Evolutionary conservation across 2,329 filamentous ascomycete species (phyloP).

Genomic region (Seiridium cupressi): DNA sequence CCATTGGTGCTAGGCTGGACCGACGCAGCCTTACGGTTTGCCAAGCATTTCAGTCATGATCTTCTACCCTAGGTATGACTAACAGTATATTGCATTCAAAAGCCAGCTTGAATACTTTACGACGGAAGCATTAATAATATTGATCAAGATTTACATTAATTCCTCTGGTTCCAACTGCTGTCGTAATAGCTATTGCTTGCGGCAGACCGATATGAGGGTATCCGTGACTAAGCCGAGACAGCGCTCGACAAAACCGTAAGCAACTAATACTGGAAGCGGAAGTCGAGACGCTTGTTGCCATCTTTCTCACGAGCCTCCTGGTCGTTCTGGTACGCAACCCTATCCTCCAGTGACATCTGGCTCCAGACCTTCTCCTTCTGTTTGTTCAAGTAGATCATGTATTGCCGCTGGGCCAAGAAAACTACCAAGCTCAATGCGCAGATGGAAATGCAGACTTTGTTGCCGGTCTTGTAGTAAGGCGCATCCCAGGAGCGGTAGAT

Average conservation of each 20-base stretch:
- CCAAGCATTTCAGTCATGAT: no score
- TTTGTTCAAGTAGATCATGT: constrained; percentile 43
- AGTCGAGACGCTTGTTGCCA: constrained; percentile 49
- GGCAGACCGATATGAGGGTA: neutral
- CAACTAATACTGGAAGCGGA: constrained; percentile 36
- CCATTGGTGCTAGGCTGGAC: no score
- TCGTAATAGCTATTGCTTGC: no score
- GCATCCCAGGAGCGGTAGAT: constrained; percentile 51
- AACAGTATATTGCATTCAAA: no score
- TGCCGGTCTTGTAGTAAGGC: constrained; percentile 56
- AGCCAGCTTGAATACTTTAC: no score
- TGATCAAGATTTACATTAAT: no score
- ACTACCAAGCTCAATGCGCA: constrained; percentile 44
- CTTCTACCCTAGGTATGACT: no score
- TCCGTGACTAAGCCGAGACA: neutral
- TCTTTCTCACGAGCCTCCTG: constrained; percentile 40
- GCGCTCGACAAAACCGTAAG: no score
- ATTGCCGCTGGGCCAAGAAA: constrained; percentile 48
- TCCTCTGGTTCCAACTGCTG: no score
- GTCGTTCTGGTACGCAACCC: constrained; percentile 43
- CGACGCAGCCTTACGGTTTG: no score
- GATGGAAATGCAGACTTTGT: constrained; percentile 55
- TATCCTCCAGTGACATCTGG: constrained; percentile 41
- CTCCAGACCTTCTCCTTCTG: constrained; percentile 47
- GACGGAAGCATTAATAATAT: no score